Base-by-base conservation (phyloP, 2,329 filamentous ascomycete genomes). In the Pseudogymnoascus sp. region DNA sequence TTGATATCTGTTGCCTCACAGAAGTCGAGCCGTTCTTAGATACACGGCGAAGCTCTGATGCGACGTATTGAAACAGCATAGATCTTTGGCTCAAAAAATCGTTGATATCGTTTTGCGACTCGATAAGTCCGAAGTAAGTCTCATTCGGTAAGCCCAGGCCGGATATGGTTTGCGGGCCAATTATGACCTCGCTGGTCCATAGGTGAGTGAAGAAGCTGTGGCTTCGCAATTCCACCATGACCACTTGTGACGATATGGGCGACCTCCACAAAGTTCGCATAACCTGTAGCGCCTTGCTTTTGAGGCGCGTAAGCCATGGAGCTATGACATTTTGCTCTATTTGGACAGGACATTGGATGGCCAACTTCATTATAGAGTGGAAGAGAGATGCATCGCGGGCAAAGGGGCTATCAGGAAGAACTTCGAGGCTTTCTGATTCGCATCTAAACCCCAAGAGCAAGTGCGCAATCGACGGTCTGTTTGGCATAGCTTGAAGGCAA, bases 371-470 rank as follows among this genome's bases (percentile, higher is more conserved):
- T 60, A 97, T 82, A 9, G 85, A 83, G 76, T 99, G 93, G 72
- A 99, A 92, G 13, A 99, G 78, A 0, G 95, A 93, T 19, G 82
- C 83, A 13, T 86, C 83, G 15, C 83, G 80, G 11, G 87, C 83
- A 74, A 96, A 96, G 2, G 89, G 76, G 59, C 91, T 84, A 28
- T 86, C 83, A 1, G 85, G 77, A 61, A 88, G 82, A 33, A 95
- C 78, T 23, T 85, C 85, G 2, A 97, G 79, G 9, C 83, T 82
- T 66, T 86, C 87, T 36, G 88, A 84, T 47, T 86, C 84, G 70
- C 91, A 96, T 63, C 83, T 83, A 74, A 99, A 97, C 0, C 95
- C 95, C 4, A 99, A 84, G 1, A 99, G 79, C 53, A 96, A 81
- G 74, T 99, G 96, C 0, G 93, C 95, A 68, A 99, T 87, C 1